Percentiles rank a stretch among this genome's conserved stretches.
Conservation (phyloP, 2,329 filamentous ascomycete species). For the Zymoseptoria brevis region DNA sequence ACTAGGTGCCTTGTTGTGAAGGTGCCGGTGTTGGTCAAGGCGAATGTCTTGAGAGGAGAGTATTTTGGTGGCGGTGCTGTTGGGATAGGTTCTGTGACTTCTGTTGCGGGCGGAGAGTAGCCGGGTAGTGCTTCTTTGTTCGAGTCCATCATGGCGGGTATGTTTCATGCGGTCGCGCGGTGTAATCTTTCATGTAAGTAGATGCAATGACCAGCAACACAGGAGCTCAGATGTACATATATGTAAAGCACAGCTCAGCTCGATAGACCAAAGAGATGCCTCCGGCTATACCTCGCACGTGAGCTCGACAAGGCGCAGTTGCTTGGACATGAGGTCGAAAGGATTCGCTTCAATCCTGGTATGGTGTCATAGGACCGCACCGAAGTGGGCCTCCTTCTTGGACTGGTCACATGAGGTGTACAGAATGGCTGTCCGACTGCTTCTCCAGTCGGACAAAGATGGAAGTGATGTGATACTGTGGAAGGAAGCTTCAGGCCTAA, state of each 20-base stretch:
- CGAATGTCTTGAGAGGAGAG: conserved; percentile 4
- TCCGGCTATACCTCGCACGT: not conserved
- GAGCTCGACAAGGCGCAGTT: not conserved
- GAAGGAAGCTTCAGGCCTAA: too few species aligned
- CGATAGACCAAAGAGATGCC: not conserved
- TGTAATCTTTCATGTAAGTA: not conserved
- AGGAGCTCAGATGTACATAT: not conserved
- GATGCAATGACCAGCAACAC: not conserved
- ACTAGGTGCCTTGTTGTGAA: conserved; percentile 5
- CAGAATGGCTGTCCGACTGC: too few species aligned
- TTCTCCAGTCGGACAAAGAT: too few species aligned
- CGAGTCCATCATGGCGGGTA: not conserved
- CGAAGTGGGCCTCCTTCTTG: not conserved
- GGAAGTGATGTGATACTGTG: too few species aligned
- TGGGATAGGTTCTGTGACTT: not conserved
- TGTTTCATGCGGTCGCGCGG: not conserved
- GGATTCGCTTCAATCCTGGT: not conserved
- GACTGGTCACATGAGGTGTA: not conserved
- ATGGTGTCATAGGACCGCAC: not conserved
- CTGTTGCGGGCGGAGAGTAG: not conserved
- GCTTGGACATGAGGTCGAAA: not conserved
- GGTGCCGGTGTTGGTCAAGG: conserved; percentile 3
- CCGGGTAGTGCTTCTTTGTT: not conserved
- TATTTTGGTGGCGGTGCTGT: not conserved
- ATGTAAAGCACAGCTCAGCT: not conserved